Base-by-base conservation (phyloP, 2,329 filamentous ascomycete genomes). In the Acrocalymma vagum region DNA sequence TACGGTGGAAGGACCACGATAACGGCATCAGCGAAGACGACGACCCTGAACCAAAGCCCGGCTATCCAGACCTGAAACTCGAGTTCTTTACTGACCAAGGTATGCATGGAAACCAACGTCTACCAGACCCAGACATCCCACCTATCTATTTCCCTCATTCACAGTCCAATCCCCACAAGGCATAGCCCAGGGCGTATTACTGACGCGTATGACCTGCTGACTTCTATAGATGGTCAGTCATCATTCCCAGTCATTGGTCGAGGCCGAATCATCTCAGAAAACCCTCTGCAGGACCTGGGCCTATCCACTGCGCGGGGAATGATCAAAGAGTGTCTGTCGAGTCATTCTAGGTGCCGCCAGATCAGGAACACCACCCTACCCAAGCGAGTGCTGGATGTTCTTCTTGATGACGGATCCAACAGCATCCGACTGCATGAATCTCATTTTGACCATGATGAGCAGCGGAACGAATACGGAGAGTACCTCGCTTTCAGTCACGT, bases 51-150 rank as follows among this genome's bases (percentile, higher is more conserved):
- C 51, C 54, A 29, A 39, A 53, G 2, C 25, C 49, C 15, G 52
- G 51, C 27, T 62, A 62, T 48, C 62, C 65, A 28, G 63, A 69
- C 34, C 52, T 69, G 30, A 68, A 66, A 26, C 50, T 69, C 1
- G 65, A 69, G 34, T 64, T 65, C 39, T 69, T 63, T 29, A 65
- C 63, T 41, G 63, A 67, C 42, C 50, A 55, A 63, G 62, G 65
- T 67, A 63, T 15, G 61, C 38, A 20, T 27, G 16, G 9, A n/a
- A n/a, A n/a, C n/a, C n/a, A n/a, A n/a, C n/a, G n/a, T n/a, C n/a
- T n/a, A n/a, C n/a, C n/a, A n/a, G n/a, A n/a, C n/a, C n/a, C n/a
- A n/a, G n/a, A n/a, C n/a, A n/a, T n/a, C n/a, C n/a, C n/a, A n/a
- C n/a, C n/a, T n/a, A n/a, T n/a, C n/a, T n/a, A n/a, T n/a, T n/a